phyloP scores from a whole-genome alignment of 2,329 filamentous ascomycete genomes.

The Talaromyces sp. region DNA sequence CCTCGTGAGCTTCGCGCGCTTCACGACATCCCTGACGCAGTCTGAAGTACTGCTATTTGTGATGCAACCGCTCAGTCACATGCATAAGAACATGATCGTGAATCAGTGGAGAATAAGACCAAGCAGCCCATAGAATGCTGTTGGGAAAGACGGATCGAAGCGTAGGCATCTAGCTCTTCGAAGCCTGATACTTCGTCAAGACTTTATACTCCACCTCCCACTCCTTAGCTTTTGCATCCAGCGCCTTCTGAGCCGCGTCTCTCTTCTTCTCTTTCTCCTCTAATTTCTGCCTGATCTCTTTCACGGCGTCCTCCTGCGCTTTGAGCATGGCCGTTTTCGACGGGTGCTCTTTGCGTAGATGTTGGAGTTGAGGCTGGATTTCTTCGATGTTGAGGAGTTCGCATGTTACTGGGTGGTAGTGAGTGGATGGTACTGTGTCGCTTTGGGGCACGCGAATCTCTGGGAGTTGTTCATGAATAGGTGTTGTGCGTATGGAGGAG shows the following conservation, averaged over 20 bases:
- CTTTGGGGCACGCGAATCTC: constrained; percentile 38
- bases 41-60: background rate
- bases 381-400: constrained; percentile 31
- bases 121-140: background rate
- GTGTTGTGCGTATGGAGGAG: constrained; percentile 34
- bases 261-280: constrained; percentile 37
- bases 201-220: constrained; percentile 43
- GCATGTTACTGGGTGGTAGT: constrained; percentile 41
- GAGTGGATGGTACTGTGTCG: constrained; percentile 25
- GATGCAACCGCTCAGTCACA: background rate
- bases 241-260: constrained; percentile 38
- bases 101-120: background rate
- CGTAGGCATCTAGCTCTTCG: constrained; percentile 1
- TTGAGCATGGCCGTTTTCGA: constrained; percentile 34
- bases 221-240: constrained; percentile 44
- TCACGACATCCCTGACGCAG: background rate
- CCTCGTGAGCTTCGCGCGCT: background rate
- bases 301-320: constrained; percentile 37
- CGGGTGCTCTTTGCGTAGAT: constrained; percentile 37
- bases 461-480: constrained; percentile 39
- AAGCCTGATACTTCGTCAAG: constrained; percentile 40
- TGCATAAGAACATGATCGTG: background rate
- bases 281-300: constrained; percentile 37
- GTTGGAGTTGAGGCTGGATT: constrained; percentile 30
- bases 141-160: background rate